A percentile compares a stretch with the other conserved stretches of the same genome.
Evolutionary conservation across 2,329 filamentous ascomycete genomes (phyloP).

Genomic region (Achaetomium macrosporum): DNA sequence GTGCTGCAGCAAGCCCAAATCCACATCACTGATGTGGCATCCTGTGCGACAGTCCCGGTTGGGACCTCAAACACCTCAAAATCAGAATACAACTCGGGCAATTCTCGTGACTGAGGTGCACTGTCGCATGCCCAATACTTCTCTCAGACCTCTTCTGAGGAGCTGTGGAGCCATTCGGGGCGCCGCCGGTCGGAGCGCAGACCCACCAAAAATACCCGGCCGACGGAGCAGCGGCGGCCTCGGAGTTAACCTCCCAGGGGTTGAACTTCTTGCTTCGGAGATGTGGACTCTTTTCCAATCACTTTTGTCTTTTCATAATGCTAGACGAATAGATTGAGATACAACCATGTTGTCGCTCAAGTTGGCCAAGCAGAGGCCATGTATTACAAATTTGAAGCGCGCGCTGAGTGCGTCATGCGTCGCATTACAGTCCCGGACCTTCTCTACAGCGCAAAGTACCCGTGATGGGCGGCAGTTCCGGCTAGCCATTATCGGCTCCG

Average conservation of each 20-base stretch:
- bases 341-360: slow-evolving; percentile 1
- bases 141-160: background rate
- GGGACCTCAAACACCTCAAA: background rate
- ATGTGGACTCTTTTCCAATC: background rate
- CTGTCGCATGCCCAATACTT: too few species aligned
- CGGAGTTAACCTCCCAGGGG: background rate
- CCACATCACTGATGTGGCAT: background rate
- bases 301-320: background rate
- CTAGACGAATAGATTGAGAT: background rate
- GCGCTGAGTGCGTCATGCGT: background rate
- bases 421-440: background rate
- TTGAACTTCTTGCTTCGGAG: background rate
- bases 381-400: background rate
- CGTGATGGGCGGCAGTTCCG: slow-evolving; percentile 53
- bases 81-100: too few species aligned
- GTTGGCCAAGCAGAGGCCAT: background rate
- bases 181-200: background rate
- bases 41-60: too few species aligned
- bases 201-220: slow-evolving; percentile 5
- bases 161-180: slow-evolving; percentile 4
- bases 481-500: slow-evolving; percentile 85
- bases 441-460: slow-evolving; percentile 12
- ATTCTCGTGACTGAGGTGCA: too few species aligned
- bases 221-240: background rate
- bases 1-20: background rate